A percentile compares a stretch with the other conserved stretches of the same genome.
Evolutionary conservation across 306 rosid genomes (phyloP).

Genomic region (Trifolium subterraneum): DNA sequence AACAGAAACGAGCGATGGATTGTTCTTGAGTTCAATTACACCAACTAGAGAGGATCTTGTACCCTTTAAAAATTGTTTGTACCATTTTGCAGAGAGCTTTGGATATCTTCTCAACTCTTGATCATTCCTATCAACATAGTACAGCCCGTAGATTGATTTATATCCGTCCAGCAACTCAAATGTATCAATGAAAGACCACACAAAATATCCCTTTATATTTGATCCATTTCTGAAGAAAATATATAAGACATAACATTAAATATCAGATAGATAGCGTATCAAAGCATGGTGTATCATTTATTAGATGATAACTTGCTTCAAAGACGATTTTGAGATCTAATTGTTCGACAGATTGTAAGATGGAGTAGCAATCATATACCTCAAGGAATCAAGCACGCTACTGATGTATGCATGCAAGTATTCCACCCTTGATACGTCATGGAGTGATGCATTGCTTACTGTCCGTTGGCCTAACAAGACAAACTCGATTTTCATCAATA

Average conservation of each 20-base stretch:
- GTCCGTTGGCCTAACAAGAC: constrained; percentile 53
- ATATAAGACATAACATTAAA: no score
- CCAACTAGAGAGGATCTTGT: constrained; percentile 9
- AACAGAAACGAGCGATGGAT: constrained; percentile 37
- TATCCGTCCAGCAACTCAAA: constrained; percentile 40
- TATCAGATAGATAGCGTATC: no score
- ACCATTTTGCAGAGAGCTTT: constrained; percentile 58
- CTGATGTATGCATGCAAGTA: constrained; percentile 51
- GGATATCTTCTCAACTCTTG: constrained; percentile 45
- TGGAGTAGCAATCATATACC: constrained; percentile 34
- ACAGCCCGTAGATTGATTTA: background rate
- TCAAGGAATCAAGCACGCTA: constrained; percentile 50
- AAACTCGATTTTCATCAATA: no score
- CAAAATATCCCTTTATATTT: constrained; percentile 52
- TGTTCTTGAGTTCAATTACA: constrained; percentile 33
- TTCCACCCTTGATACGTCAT: constrained; percentile 53
- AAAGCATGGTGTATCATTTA: background rate
- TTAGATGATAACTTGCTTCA: no score
- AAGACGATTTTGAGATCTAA: background rate
- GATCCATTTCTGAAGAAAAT: constrained; percentile 52
- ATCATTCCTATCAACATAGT: constrained; percentile 22
- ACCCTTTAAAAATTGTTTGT: constrained; percentile 41
- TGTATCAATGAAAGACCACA: constrained; percentile 55
- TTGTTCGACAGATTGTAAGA: background rate
- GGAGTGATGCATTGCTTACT: constrained; percentile 42